These are phyloP conservation scores for Persicaria maculosa DNA, from an alignment of 148 eudicot species.

Conservation along the genomic window DNA sequence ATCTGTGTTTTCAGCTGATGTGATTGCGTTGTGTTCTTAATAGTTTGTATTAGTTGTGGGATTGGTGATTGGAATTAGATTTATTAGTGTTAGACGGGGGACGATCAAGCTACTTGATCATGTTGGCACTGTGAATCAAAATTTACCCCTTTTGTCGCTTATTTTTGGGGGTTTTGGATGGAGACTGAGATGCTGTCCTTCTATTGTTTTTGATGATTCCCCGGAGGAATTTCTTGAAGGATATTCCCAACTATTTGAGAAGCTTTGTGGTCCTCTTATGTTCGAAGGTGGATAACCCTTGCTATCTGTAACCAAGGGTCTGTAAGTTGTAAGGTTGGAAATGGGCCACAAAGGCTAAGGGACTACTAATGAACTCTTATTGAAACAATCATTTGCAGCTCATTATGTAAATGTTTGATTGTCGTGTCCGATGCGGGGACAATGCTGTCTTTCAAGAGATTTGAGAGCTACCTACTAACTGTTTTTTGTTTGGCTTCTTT, in stretches of 20 bases:
- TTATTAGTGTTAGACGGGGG: background rate
- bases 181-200: background rate
- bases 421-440: background rate
- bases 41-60: background rate
- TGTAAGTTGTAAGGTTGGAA: conserved; percentile 3
- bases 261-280: conserved; percentile 12
- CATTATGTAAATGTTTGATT: background rate
- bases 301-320: conserved; percentile 1
- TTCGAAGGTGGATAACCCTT: conserved; percentile 8
- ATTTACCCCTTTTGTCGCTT: background rate
- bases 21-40: background rate
- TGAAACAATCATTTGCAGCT: background rate
- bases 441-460: background rate
- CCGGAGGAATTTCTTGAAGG: background rate
- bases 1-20: background rate
- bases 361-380: background rate
- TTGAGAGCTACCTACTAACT: background rate
- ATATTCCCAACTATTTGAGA: conserved; percentile 1
- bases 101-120: background rate
- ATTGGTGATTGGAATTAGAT: background rate
- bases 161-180: background rate
- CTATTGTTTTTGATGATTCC: background rate
- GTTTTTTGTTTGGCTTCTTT: background rate
- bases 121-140: background rate
- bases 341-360: conserved; percentile 3